phyloP scores from a whole-genome alignment of 306 rosid genomes.

The Oxytropis ochrocephala region DNA sequence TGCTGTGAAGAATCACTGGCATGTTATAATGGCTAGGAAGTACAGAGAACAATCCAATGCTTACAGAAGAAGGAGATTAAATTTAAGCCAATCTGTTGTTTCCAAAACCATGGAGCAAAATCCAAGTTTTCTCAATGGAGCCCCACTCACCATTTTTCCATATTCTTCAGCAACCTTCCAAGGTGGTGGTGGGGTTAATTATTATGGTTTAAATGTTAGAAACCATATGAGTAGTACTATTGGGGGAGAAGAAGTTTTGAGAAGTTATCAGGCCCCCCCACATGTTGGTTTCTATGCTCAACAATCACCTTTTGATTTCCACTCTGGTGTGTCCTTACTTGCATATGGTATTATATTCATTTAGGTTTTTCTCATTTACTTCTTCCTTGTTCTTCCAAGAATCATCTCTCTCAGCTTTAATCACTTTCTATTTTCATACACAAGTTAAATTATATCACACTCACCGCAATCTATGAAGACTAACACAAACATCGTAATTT shows the following conservation, averaged over 20 bases:
- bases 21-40: conserved; percentile 94
- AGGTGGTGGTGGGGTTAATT: conserved; percentile 28
- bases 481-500: no score
- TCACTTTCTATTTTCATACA: no score
- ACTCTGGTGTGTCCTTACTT: conserved; percentile 46
- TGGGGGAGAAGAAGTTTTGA: conserved; percentile 34
- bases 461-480: no score
- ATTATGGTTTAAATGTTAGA: conserved; percentile 34
- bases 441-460: no score
- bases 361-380: not conserved
- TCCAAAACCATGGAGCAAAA: conserved; percentile 48
- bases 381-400: no score
- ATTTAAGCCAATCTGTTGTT: conserved; percentile 36
- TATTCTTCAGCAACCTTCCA: conserved; percentile 21
- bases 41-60: conserved; percentile 80
- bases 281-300: conserved; percentile 25
- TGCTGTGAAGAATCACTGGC: conserved; percentile 98
- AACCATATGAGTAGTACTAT: conserved; percentile 25
- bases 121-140: conserved; percentile 31
- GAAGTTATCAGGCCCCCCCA: conserved; percentile 19
- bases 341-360: not conserved
- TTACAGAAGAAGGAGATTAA: conserved; percentile 65
- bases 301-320: conserved; percentile 42
- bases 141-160: conserved; percentile 19
- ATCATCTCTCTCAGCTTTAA: no score